Evolutionary conservation across 495 filamentous ascomycete genomes (phyloP).

Genomic region (Xylaria intraflava): DNA sequence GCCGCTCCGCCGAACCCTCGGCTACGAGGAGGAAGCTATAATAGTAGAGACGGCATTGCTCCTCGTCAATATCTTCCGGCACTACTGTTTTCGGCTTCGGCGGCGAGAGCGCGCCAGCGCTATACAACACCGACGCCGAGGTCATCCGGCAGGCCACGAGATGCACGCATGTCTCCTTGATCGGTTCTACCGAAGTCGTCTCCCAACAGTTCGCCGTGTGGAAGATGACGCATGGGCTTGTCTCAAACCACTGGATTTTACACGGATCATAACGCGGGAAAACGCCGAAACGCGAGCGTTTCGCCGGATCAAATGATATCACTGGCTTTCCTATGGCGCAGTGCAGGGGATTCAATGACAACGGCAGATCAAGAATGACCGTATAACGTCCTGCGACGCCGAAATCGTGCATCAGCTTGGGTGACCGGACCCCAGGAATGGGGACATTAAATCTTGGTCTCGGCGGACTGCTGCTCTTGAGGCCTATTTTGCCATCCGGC

Average conservation of each 20-base stretch:
- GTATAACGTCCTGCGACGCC: constrained; percentile 54
- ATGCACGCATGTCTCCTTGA: constrained; percentile 39
- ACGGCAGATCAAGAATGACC: constrained; percentile 59
- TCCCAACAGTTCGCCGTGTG: constrained; percentile 66
- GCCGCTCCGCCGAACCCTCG: neutral
- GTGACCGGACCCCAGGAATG: constrained; percentile 50
- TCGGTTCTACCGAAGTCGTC: constrained; percentile 8
- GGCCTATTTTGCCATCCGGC: neutral
- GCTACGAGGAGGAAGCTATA: constrained; percentile 46
- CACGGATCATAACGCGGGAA: constrained; percentile 54
- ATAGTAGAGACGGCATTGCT: constrained; percentile 61
- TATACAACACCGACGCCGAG: constrained; percentile 52
- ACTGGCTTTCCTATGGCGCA: constrained; percentile 46
- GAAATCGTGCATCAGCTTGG: constrained; percentile 70
- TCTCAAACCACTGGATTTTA: constrained; percentile 56
- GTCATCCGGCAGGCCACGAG: constrained; percentile 58
- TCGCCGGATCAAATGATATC: constrained; percentile 46
- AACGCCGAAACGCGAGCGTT: constrained; percentile 53
- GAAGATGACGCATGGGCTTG: constrained; percentile 56
- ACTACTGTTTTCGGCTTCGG: constrained; percentile 32
- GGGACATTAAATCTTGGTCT: constrained; percentile 12
- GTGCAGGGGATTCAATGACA: constrained; percentile 56
- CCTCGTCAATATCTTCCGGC: constrained; percentile 41
- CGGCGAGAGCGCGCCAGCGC: constrained; percentile 47
- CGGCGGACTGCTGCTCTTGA: constrained; percentile 9